Evolutionary conservation across 768 basidiomycete species (phyloP).

Genomic region (Lanmaoa rubissima): DNA sequence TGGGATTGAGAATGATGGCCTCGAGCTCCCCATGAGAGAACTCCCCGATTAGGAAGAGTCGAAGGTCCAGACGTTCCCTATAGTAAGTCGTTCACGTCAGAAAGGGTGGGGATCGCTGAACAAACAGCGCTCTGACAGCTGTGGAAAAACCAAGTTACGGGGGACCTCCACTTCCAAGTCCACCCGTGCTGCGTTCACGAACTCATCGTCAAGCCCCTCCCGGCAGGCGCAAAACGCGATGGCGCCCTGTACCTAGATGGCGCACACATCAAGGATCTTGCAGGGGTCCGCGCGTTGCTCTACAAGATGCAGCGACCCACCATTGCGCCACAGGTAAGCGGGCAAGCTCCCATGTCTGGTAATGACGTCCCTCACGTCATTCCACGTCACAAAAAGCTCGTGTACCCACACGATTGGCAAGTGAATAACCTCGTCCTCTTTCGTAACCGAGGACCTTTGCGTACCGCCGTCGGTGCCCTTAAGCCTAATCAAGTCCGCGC

Average conservation of each 20-base stretch:
- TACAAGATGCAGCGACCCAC: constrained; percentile 90
- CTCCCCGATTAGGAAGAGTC: constrained; percentile 80
- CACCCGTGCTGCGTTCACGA: constrained; percentile 76
- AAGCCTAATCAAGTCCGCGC: constrained; percentile 44
- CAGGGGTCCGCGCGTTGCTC: constrained; percentile 68
- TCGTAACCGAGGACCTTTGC: constrained; percentile 70
- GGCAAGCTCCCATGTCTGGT: neutral
- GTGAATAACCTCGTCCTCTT: constrained; percentile 66
- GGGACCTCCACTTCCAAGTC: constrained; percentile 81
- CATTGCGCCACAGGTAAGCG: constrained; percentile 70
- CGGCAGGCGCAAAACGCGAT: constrained; percentile 52
- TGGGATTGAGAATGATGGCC: constrained; percentile 76
- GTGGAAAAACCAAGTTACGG: constrained; percentile 93
- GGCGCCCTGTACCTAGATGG: constrained; percentile 84
- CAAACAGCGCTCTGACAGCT: constrained; percentile 40
- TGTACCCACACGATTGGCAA: constrained; percentile 89
- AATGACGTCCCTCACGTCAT: neutral
- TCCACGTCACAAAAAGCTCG: constrained; percentile 37
- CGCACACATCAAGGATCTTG: constrained; percentile 68
- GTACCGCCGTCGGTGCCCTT: constrained; percentile 68
- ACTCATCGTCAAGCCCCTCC: constrained; percentile 70
- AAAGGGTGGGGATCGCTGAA: neutral
- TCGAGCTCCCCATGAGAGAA: constrained; percentile 63
- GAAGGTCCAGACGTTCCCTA: constrained; percentile 68
- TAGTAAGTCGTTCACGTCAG: constrained; percentile 38